phyloP scores from a whole-genome alignment of 257 asterid species.

The Capsicum pubescens region DNA sequence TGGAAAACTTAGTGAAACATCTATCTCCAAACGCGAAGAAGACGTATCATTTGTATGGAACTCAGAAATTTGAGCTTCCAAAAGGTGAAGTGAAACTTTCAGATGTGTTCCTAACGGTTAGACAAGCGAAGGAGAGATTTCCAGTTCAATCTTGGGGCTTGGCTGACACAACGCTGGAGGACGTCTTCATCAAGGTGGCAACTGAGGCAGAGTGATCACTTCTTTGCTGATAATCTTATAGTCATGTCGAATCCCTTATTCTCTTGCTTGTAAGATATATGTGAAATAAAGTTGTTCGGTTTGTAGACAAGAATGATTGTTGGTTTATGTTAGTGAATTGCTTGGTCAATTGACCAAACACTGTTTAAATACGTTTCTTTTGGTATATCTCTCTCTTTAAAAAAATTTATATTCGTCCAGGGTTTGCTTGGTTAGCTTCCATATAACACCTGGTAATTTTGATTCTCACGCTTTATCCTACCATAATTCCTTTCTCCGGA shows the following conservation, averaged over 20 bases:
- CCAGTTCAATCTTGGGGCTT: slow-evolving; percentile 47
- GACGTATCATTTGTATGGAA: slow-evolving; percentile 44
- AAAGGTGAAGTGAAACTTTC: slow-evolving; percentile 42
- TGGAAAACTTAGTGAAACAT: slow-evolving; percentile 34
- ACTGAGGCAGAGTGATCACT: slow-evolving; percentile 23
- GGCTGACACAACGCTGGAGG: slow-evolving; percentile 54
- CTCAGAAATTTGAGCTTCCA: slow-evolving; percentile 52
- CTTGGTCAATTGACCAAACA: not conserved
- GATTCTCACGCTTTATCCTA: not conserved
- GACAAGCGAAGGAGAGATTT: slow-evolving; percentile 41
- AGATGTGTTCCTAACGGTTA: slow-evolving; percentile 45
- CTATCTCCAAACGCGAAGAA: slow-evolving; percentile 41
- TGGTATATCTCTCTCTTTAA: not conserved
- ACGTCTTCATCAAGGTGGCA: slow-evolving; percentile 52
- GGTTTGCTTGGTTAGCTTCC: not conserved
- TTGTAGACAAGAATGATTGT: not conserved
- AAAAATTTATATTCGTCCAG: not conserved
- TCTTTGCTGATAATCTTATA: not conserved
- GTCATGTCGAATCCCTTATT: not conserved
- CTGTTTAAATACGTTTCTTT: not conserved
- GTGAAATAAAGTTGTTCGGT: not conserved
- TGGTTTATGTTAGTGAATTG: not conserved
- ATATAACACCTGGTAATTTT: not conserved
- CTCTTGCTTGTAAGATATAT: not conserved
- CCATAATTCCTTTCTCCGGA: not conserved